Base-by-base conservation (phyloP, 164 flowering plant species). In the Stephania yunnanensis region DNA sequence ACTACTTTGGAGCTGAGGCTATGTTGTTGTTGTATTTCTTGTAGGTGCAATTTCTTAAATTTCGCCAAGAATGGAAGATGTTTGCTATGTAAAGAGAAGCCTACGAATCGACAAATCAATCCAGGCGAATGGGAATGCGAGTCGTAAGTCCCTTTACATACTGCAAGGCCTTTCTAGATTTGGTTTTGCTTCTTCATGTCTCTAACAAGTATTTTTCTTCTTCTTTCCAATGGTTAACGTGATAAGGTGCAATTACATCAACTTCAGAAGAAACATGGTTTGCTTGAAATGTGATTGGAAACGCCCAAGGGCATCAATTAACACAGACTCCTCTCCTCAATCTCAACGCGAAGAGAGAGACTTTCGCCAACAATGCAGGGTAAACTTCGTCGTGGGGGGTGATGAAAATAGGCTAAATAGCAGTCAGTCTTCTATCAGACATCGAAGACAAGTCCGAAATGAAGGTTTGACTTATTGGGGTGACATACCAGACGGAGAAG, bases 91-190 rank as follows among this genome's bases (percentile, higher is more conserved):
- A 81, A 87, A 77, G 97, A 88, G 81, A 92, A 87, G 75, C 96
- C 98, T 74, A 79, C 91, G 20, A 89, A 87, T 77, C 85, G 95
- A 75, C 81, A 81, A n/a, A 84, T 94, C 63, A 85, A 84, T 82
- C 94, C 89, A 15, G 98, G 97, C 66, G 98, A 94, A 65, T 94
- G 98, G 97, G 93, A 91, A 81, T 94, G 97, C 74, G 91, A 87
- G 50, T 94, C 98, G 97, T 94, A 79, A 89, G 98, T 82, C 53
- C 7, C 10, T 15, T 61, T 58, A 11, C 52, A 46, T 22, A 68
- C 69, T 65, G 8, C 42, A 25, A 42, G 55, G 42, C 4, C n/a
- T 72, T 30, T 65, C 29, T 17, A 44, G 7, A 30, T 66, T 36
- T 17, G 42, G n/a, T 13, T 12, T 42, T 10, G 8, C n/a, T 36